A percentile compares a stretch with the other conserved stretches of the same genome.
These are phyloP conservation scores for Metarhizium album DNA, from an alignment of 2,329 filamentous ascomycete genomes.

Conservation along the genomic window DNA sequence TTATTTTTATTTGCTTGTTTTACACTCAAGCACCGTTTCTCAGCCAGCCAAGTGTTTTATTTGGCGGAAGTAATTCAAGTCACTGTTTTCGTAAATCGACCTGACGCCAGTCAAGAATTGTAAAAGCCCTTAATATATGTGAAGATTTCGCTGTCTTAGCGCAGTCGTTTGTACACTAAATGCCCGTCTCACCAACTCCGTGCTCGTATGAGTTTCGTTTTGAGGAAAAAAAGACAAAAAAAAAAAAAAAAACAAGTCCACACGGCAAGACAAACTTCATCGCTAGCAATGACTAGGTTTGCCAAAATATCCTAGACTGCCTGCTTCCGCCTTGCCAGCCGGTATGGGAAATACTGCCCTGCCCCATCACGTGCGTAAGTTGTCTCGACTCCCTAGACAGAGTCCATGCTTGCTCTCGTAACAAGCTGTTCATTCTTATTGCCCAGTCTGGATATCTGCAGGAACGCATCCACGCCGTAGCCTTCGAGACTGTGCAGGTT, in stretches of 20 bases:
- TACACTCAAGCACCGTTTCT: conserved; percentile 21
- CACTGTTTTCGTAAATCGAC: conserved; percentile 19
- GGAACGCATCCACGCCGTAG: conserved; percentile 89
- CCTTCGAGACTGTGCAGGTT: conserved; percentile 89
- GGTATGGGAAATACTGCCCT: neutral
- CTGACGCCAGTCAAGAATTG: neutral
- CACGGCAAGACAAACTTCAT: neutral
- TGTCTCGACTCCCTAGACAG: conserved; percentile 43
- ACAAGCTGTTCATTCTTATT: conserved; percentile 96
- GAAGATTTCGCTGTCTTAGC: neutral
- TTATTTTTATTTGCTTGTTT: conserved; percentile 19
- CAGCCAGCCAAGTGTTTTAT: conserved; percentile 26
- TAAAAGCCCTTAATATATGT: neutral
- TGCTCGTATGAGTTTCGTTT: neutral
- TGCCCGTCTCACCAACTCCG: neutral
- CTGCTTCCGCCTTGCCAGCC: neutral
- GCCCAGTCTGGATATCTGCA: conserved; percentile 91
- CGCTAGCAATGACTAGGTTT: neutral
- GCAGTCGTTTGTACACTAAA: neutral
- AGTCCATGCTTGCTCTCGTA: conserved; percentile 66
- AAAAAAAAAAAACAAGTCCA: neutral
- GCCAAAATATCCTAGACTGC: neutral
- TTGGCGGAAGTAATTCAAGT: conserved; percentile 36
- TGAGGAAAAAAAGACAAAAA: neutral
- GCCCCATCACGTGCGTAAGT: neutral